Conservation (phyloP, 1,284 basidiomycete species). For the Cryptococcus depauperatus region DNA sequence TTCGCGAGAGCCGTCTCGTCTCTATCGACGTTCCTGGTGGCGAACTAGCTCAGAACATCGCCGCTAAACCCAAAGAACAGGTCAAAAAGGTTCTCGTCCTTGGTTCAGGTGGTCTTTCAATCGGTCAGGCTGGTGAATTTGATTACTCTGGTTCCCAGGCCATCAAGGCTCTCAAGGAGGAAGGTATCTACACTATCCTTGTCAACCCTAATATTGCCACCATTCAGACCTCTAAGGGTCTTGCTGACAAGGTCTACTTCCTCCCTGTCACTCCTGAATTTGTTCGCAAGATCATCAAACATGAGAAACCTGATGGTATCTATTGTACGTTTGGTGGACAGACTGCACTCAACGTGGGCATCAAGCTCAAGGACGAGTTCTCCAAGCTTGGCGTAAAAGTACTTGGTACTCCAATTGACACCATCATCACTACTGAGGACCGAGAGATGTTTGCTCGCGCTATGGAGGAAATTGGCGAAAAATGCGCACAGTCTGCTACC, state of each 20-base stretch:
- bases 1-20: constrained; percentile 57
- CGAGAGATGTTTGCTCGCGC: constrained; percentile 95
- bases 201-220: constrained; percentile 98
- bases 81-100: constrained; percentile 95
- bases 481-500: constrained; percentile 92
- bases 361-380: constrained; percentile 93
- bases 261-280: constrained; percentile 94
- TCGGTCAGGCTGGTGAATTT: constrained; percentile 99
- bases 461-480: constrained; percentile 96
- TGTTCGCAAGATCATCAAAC: constrained; percentile 96
- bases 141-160: constrained; percentile 99
- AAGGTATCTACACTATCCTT: constrained; percentile 88
- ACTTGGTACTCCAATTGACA: constrained; percentile 88
- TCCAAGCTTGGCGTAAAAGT: constrained; percentile 92
- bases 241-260: constrained; percentile 98
- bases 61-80: constrained; percentile 54
- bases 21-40: constrained; percentile 85
- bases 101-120: constrained; percentile 90
- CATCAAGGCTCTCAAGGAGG: constrained; percentile 93
- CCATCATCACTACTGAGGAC: constrained; percentile 93
- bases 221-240: constrained; percentile 92
- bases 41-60: constrained; percentile 64
- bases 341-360: constrained; percentile 95
- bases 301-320: constrained; percentile 95
- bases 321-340: constrained; percentile 97